These are phyloP conservation scores for Coemansia sp. DNA, from an alignment of 192 early-diverging fungal species.

Conservation along the genomic window DNA sequence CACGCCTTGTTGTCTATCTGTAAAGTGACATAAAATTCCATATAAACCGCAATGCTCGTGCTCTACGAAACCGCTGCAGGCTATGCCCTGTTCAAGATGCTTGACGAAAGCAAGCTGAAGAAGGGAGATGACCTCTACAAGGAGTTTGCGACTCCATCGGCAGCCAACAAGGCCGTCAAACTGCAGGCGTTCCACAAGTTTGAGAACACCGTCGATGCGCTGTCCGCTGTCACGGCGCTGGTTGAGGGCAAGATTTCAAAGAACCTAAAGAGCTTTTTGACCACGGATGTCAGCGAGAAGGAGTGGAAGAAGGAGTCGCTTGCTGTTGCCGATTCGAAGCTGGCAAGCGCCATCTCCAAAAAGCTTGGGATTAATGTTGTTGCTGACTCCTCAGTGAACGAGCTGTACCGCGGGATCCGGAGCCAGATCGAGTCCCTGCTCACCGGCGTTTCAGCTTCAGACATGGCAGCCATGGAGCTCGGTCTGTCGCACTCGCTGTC, in stretches of 20 bases:
- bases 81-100: conserved; percentile 94
- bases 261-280: conserved; percentile 92
- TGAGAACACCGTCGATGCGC: conserved; percentile 96
- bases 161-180: conserved; percentile 91
- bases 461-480: conserved; percentile 93
- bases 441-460: conserved; percentile 79
- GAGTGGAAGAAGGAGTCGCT: conserved; percentile 92
- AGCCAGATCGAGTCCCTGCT: conserved; percentile 89
- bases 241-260: conserved; percentile 96
- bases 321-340: conserved; percentile 90
- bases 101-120: conserved; percentile 85
- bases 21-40: not conserved
- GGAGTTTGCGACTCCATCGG: conserved; percentile 84
- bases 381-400: conserved; percentile 80
- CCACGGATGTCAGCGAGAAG: conserved; percentile 77
- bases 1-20: not conserved
- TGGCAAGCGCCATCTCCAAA: conserved; percentile 80
- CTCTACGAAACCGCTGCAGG: conserved; percentile 97
- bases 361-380: conserved; percentile 84
- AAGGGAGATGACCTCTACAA: conserved; percentile 86
- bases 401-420: conserved; percentile 96
- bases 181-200: conserved; percentile 96
- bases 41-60: conserved; percentile 69
- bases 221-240: conserved; percentile 92
- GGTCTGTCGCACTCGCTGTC: conserved; percentile 99